phyloP scores from a whole-genome alignment of 2,329 filamentous ascomycete species.

The Sordariomycetes sp. region DNA sequence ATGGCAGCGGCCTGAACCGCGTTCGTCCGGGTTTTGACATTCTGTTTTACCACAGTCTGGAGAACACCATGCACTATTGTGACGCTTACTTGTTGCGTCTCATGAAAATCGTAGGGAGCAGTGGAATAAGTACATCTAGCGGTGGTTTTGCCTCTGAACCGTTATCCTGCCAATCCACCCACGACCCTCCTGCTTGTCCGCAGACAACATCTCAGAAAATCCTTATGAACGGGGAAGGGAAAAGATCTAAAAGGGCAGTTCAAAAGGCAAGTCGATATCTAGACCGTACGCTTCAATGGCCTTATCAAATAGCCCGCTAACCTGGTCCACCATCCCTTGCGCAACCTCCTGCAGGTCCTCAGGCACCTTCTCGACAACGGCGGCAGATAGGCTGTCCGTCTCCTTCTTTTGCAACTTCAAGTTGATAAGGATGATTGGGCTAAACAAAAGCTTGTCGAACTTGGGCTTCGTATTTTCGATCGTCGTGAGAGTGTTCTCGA shows the following conservation, averaged over 20 bases:
- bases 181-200: too few relatives aligned
- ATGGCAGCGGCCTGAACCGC: too few relatives aligned
- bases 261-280: not conserved
- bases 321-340: conserved; percentile 21
- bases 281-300: conserved; percentile 21
- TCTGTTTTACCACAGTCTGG: too few relatives aligned
- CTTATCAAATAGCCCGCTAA: conserved; percentile 24
- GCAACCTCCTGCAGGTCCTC: conserved; percentile 19
- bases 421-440: conserved; percentile 29
- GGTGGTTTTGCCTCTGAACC: too few relatives aligned
- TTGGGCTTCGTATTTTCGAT: conserved; percentile 28
- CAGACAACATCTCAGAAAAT: too few relatives aligned
- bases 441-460: conserved; percentile 30
- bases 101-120: too few relatives aligned
- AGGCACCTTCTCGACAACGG: conserved; percentile 29
- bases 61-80: too few relatives aligned
- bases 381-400: conserved; percentile 23
- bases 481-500: conserved; percentile 25
- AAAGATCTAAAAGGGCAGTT: not conserved
- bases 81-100: too few relatives aligned
- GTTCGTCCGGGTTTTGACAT: too few relatives aligned
- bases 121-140: too few relatives aligned
- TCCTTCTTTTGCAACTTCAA: conserved; percentile 28
- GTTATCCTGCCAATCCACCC: too few relatives aligned
- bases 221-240: too few relatives aligned